Percentiles rank a stretch among this genome's conserved stretches.
These are phyloP conservation scores for Phytophthora colocasiae DNA, from an alignment of 352 stramenopile species.

Conservation along the genomic window DNA sequence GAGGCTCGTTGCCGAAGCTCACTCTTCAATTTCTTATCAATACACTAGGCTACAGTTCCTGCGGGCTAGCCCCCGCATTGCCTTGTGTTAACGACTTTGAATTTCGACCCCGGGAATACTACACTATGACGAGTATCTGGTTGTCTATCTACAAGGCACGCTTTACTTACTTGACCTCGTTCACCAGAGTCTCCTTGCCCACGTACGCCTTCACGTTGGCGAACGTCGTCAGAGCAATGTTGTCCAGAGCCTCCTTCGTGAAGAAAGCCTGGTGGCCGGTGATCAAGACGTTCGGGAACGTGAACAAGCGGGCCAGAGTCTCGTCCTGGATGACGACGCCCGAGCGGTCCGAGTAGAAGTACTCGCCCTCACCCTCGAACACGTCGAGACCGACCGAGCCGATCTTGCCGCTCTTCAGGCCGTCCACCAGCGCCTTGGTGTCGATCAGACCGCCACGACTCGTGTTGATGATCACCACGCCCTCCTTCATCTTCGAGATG, in stretches of 20 bases:
- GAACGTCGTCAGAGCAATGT: constrained; percentile 73
- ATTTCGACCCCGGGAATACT: no score
- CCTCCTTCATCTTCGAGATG: constrained; percentile 87
- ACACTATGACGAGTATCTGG: constrained; percentile 6
- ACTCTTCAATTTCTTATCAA: no score
- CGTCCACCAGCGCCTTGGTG: constrained; percentile 78
- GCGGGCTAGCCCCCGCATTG: no score
- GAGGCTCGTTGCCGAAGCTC: no score
- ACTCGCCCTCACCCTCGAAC: constrained; percentile 80
- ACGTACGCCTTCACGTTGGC: constrained; percentile 69
- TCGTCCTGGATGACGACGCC: constrained; percentile 70
- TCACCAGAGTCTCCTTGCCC: constrained; percentile 48
- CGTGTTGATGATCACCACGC: constrained; percentile 92
- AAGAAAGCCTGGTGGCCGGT: constrained; percentile 86
- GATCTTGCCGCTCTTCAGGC: constrained; percentile 83
- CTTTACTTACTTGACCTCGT: constrained; percentile 53
- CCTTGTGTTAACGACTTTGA: no score
- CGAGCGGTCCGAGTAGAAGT: constrained; percentile 81
- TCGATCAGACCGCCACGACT: constrained; percentile 87
- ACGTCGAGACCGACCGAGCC: constrained; percentile 85
- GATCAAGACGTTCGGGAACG: constrained; percentile 82
- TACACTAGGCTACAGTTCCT: no score
- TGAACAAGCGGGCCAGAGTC: constrained; percentile 70
- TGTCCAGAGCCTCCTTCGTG: constrained; percentile 76
- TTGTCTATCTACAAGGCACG: background rate